Evolutionary conservation across 1,284 basidiomycete genomes (phyloP).

Genomic region (Ceratobasidium sp.): DNA sequence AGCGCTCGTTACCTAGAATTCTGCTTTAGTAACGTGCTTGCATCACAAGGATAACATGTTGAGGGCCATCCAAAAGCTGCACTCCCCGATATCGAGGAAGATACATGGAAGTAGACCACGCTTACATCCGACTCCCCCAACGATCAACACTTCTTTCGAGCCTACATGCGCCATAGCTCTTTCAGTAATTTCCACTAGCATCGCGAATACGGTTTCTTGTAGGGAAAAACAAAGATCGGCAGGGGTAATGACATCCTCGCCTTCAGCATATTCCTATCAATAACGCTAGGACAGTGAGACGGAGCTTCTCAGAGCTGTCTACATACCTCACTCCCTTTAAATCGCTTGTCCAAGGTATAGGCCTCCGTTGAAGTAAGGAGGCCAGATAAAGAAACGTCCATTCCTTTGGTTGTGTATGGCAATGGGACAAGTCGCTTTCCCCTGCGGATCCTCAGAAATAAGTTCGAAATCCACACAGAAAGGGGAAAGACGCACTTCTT

Average conservation of each 20-base stretch:
- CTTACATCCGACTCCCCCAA: constrained; percentile 98
- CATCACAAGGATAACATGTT: no score
- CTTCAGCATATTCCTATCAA: constrained; percentile 51
- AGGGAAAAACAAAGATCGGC: constrained; percentile 96
- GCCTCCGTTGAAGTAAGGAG: constrained; percentile 89
- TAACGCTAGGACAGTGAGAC: constrained; percentile 43
- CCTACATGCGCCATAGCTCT: constrained; percentile 99
- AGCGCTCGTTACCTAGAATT: constrained; percentile 78
- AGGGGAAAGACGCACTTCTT: constrained; percentile 66
- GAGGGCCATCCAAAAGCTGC: no score
- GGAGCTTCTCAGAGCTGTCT: constrained; percentile 9
- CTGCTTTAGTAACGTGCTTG: neutral
- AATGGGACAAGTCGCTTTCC: constrained; percentile 73
- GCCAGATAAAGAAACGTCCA: constrained; percentile 96
- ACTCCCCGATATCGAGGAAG: no score
- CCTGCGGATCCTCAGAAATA: constrained; percentile 42
- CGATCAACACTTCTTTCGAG: constrained; percentile 94
- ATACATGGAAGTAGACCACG: constrained; percentile 43
- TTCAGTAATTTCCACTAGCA: constrained; percentile 99
- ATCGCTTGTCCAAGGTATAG: constrained; percentile 82
- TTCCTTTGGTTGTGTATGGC: constrained; percentile 98
- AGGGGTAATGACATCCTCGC: constrained; percentile 82
- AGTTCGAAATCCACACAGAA: neutral
- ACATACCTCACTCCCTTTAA: constrained; percentile 50
- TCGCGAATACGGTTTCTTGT: constrained; percentile 97